Conservation (phyloP, 108 stramenopile species). For the Cyclotella cryptica region DNA sequence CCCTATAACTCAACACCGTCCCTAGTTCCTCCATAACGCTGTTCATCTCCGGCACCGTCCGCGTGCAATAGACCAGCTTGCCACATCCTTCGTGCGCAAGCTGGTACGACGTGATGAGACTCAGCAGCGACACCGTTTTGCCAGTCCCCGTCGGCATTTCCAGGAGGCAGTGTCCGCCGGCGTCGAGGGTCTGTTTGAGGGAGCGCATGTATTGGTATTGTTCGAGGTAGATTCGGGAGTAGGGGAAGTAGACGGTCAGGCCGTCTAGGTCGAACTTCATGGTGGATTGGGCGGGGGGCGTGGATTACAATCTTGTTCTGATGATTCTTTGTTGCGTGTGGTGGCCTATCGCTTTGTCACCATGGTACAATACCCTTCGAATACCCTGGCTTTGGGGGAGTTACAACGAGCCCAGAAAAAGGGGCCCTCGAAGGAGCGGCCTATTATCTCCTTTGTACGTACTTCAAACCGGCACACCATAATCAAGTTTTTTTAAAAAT, state of each 20-base stretch:
- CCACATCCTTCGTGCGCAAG: constrained; percentile 89
- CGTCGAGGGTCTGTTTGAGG: constrained; percentile 97
- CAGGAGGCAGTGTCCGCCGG: constrained; percentile 95
- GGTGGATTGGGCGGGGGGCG: constrained; percentile 1
- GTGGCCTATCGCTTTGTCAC: too few species aligned
- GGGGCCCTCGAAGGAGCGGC: too few species aligned
- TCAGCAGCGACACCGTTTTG: constrained; percentile 94
- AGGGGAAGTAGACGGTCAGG: constrained; percentile 99
- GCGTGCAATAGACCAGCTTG: constrained; percentile 99
- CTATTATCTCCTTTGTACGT: too few species aligned
- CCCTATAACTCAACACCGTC: constrained; percentile 90
- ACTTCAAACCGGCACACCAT: too few species aligned
- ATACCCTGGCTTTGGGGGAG: too few species aligned
- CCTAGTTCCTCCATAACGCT: constrained; percentile 97
- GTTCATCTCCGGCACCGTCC: constrained; percentile 99
- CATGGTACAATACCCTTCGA: too few species aligned
- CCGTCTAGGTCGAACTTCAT: constrained; percentile 96
- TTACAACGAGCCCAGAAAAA: too few species aligned
- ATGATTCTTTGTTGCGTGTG: too few species aligned
- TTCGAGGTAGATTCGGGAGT: constrained; percentile 96
- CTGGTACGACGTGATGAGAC: constrained; percentile 98
- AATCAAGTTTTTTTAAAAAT: too few species aligned
- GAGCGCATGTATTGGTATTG: constrained; percentile 99
- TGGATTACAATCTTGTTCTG: too few species aligned
- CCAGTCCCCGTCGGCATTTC: constrained; percentile 99